Evolutionary conservation across 1,284 basidiomycete genomes (phyloP).

Genomic region (Apiotrichum laibachii): DNA sequence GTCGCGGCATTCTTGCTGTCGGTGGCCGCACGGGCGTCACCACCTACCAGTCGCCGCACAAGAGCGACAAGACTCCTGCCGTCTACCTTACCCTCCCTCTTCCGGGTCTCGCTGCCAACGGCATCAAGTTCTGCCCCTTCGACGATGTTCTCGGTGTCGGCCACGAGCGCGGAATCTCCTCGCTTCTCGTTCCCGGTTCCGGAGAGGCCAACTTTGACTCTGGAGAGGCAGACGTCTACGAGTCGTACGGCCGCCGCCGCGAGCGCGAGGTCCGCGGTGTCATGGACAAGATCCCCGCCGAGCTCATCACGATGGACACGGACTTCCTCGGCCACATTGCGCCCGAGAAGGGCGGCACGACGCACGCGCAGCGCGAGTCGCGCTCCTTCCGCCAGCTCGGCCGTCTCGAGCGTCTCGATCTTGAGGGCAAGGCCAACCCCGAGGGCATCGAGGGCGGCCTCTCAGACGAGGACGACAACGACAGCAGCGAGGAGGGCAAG

Average conservation of each 20-base stretch:
- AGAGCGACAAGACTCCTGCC: slow-evolving; percentile 10
- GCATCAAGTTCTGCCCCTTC: slow-evolving; percentile 75
- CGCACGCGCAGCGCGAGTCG: slow-evolving; percentile 55
- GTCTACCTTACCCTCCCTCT: slow-evolving; percentile 70
- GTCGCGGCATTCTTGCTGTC: slow-evolving; percentile 77
- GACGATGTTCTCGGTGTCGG: slow-evolving; percentile 83
- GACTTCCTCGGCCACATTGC: slow-evolving; percentile 73
- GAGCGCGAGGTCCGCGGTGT: slow-evolving; percentile 89
- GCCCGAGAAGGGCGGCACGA: slow-evolving; percentile 58
- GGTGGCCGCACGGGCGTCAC: slow-evolving; percentile 78
- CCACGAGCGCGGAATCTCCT: slow-evolving; percentile 70
- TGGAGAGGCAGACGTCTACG: slow-evolving; percentile 89
- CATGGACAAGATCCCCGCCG: slow-evolving; percentile 93
- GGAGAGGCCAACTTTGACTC: slow-evolving; percentile 96
- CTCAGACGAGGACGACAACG: slow-evolving; percentile 43
- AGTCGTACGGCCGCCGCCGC: slow-evolving; percentile 73
- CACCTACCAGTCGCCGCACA: slow-evolving; percentile 54
- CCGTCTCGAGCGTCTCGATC: slow-evolving; percentile 67
- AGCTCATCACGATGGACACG: slow-evolving; percentile 88
- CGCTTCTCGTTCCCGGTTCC: slow-evolving; percentile 81
- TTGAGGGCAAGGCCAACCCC: slow-evolving; percentile 69
- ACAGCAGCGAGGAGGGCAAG: slow-evolving; percentile 20
- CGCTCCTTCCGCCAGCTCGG: slow-evolving; percentile 69
- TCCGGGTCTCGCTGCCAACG: slow-evolving; percentile 65
- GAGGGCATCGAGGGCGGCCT: slow-evolving; percentile 44